phyloP scores from a whole-genome alignment of 129 eudicot species.

The Ambrosia trifida region DNA sequence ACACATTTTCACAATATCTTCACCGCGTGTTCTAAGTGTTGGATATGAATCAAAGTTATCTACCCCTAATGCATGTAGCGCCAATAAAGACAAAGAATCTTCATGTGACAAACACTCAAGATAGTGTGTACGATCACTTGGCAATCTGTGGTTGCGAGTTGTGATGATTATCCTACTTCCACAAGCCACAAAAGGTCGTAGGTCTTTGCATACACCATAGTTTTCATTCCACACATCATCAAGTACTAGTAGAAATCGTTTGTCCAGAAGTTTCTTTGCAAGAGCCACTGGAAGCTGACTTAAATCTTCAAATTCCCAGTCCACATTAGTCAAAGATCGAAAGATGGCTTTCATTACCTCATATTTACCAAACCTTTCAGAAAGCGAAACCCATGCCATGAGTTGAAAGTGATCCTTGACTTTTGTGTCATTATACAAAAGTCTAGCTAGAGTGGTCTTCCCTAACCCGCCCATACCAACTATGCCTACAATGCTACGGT shows the following conservation, averaged over 20 bases:
- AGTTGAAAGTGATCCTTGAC: background rate
- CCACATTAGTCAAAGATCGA: background rate
- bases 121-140: background rate
- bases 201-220: too few species aligned
- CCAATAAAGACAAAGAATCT: background rate
- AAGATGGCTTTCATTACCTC: background rate
- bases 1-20: background rate
- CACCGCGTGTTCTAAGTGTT: background rate
- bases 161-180: background rate
- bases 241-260: background rate
- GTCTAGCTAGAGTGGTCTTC: background rate
- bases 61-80: background rate
- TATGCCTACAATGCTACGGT: background rate
- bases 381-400: background rate
- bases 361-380: background rate
- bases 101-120: background rate
- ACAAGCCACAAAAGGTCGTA: too few species aligned
- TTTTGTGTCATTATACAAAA: background rate
- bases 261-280: background rate
- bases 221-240: conserved; percentile 1
- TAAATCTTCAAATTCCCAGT: background rate
- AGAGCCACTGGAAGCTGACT: background rate
- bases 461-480: conserved; percentile 12
- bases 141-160: background rate
- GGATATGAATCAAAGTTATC: background rate